These are phyloP conservation scores for Aspergillus fischeri DNA, from an alignment of 2,329 filamentous ascomycete genomes.

Conservation along the genomic window DNA sequence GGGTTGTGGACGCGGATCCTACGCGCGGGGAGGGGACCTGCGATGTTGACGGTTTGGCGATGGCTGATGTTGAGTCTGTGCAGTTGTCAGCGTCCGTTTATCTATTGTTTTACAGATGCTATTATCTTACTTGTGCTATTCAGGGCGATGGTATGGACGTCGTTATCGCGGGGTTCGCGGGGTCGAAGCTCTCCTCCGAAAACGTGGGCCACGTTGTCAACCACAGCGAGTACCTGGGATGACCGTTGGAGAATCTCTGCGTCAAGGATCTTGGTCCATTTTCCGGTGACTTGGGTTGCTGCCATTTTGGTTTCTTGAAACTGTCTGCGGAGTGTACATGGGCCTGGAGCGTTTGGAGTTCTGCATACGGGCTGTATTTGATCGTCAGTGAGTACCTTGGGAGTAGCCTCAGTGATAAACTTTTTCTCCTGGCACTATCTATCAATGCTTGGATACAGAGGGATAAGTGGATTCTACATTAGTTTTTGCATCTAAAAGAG, in stretches of 20 bases:
- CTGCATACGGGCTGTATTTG: background rate
- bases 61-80: background rate
- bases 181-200: slow-evolving; percentile 72
- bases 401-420: background rate
- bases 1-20: slow-evolving; percentile 66
- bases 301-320: slow-evolving; percentile 2
- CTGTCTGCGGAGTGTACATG: background rate
- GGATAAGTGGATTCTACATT: too few species aligned
- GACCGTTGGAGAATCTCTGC: slow-evolving; percentile 50
- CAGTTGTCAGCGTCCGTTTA: background rate
- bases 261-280: slow-evolving; percentile 22
- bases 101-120: background rate
- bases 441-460: too few species aligned
- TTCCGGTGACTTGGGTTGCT: background rate
- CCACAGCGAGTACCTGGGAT: slow-evolving; percentile 65
- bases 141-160: slow-evolving; percentile 63
- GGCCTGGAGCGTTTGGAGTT: background rate
- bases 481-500: too few species aligned
- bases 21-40: slow-evolving; percentile 62
- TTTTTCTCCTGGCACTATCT: background rate
- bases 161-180: slow-evolving; percentile 66
- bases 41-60: slow-evolving; percentile 5
- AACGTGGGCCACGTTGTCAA: slow-evolving; percentile 58
- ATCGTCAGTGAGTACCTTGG: background rate
- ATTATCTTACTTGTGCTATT: slow-evolving; percentile 7